Evolutionary conservation across 768 basidiomycete genomes (phyloP).

Genomic region (Clitopilus passeckerianus): DNA sequence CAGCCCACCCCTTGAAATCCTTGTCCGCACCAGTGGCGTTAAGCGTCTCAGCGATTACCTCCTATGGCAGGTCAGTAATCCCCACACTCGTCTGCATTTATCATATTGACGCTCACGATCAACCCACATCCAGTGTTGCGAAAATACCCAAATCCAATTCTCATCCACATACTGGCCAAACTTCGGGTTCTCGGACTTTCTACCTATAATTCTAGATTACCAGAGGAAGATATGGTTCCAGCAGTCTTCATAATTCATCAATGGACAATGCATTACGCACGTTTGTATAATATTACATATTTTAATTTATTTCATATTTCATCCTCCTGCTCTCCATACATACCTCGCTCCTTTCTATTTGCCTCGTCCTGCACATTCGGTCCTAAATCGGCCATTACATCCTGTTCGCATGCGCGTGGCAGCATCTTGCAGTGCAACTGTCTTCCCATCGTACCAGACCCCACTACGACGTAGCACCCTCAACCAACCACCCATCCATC

Average conservation of each 20-base stretch:
- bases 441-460: not conserved
- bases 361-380: not conserved
- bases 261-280: not conserved
- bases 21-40: conserved; percentile 90
- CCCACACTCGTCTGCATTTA: not conserved
- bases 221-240: conserved; percentile 69
- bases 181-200: conserved; percentile 80
- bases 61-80: conserved; percentile 83
- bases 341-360: not conserved
- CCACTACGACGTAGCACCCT: not conserved
- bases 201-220: conserved; percentile 85
- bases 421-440: not conserved
- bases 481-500: conserved; percentile 54
- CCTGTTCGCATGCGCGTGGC: no score
- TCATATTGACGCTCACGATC: not conserved
- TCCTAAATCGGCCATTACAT: not conserved
- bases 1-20: conserved; percentile 82
- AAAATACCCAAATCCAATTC: conserved; percentile 87
- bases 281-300: not conserved
- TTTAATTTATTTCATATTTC: conserved; percentile 6
- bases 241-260: not conserved
- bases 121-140: conserved; percentile 54
- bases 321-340: not conserved
- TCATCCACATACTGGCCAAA: conserved; percentile 87
- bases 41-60: conserved; percentile 84